Conservation (phyloP, 139 green algal genomes). For the Penium margaritaceum region DNA sequence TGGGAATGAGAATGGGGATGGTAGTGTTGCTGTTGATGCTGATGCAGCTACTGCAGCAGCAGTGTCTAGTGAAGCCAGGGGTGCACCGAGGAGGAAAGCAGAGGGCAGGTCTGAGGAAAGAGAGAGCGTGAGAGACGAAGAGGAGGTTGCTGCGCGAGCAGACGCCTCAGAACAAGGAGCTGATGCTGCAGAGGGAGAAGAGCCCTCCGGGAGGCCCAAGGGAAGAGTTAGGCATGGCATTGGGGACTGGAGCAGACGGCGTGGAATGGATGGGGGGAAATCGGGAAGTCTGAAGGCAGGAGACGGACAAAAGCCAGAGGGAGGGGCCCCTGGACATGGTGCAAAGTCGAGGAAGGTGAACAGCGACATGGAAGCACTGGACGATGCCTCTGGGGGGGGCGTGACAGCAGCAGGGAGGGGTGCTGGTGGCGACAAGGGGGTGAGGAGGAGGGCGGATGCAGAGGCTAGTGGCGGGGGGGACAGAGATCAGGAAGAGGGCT, state of each 20-base stretch:
- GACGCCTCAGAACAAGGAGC: neutral
- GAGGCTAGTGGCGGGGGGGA: conserved; percentile 3
- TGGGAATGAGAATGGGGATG: neutral
- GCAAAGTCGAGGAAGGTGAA: conserved; percentile 12
- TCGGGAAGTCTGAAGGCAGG: too few relatives aligned
- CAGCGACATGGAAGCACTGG: too few relatives aligned
- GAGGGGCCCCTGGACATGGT: neutral
- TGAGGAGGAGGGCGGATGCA: neutral
- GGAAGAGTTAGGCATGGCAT: too few relatives aligned
- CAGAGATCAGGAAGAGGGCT: conserved; percentile 10
- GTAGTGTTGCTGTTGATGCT: neutral
- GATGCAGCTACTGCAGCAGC: neutral
- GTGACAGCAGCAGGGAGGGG: too few relatives aligned
- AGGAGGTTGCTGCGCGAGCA: neutral
- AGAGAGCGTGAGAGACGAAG: neutral
- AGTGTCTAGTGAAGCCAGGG: neutral
- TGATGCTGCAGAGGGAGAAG: neutral
- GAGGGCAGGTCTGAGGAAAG: neutral
- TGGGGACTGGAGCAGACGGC: neutral
- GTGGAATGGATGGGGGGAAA: neutral
- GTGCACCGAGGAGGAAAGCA: neutral
- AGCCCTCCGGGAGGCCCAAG: too few relatives aligned
- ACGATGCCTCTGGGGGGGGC: too few relatives aligned
- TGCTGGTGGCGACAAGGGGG: neutral
- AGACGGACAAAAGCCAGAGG: too few relatives aligned